Conservation (phyloP, 805 yeast species). For the Saccharomycopsis babjevae region DNA sequence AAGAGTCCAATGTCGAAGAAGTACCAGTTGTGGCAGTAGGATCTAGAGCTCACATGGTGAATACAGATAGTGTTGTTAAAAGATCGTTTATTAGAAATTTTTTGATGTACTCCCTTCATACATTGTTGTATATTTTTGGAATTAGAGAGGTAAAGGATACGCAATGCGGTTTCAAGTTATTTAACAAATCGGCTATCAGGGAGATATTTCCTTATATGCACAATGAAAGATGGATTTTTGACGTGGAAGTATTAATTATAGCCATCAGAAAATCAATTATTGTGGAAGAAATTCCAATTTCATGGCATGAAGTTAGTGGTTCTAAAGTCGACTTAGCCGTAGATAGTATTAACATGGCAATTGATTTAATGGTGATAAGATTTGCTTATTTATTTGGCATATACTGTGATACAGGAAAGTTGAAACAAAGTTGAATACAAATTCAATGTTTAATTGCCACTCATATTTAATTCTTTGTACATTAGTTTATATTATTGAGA, state of each 20-base stretch:
- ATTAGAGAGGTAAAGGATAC: slow-evolving; percentile 82
- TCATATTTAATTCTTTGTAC: too few relatives aligned
- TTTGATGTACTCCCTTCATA: slow-evolving; percentile 86
- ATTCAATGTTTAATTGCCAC: too few relatives aligned
- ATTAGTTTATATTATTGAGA: too few relatives aligned
- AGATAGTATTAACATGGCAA: slow-evolving; percentile 88
- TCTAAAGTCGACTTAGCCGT: slow-evolving; percentile 87
- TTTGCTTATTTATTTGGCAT: slow-evolving; percentile 80
- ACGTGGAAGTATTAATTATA: slow-evolving; percentile 80
- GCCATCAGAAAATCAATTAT: slow-evolving; percentile 62
- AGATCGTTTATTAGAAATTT: slow-evolving; percentile 81
- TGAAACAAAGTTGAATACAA: not conserved
- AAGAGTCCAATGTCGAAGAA: slow-evolving; percentile 18
- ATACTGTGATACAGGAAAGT: slow-evolving; percentile 35
- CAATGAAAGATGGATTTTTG: slow-evolving; percentile 97
- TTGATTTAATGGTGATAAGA: slow-evolving; percentile 83
- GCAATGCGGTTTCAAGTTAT: slow-evolving; percentile 94
- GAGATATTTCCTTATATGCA: slow-evolving; percentile 82
- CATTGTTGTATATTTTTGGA: slow-evolving; percentile 80
- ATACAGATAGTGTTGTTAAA: slow-evolving; percentile 93
- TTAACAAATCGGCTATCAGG: slow-evolving; percentile 57
- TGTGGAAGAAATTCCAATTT: slow-evolving; percentile 71
- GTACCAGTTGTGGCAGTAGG: slow-evolving; percentile 70
- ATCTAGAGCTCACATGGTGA: slow-evolving; percentile 93
- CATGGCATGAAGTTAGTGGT: slow-evolving; percentile 97